Conservation (phyloP, 805 yeast genomes). For the Schizosaccharomyces octosporus region DNA sequence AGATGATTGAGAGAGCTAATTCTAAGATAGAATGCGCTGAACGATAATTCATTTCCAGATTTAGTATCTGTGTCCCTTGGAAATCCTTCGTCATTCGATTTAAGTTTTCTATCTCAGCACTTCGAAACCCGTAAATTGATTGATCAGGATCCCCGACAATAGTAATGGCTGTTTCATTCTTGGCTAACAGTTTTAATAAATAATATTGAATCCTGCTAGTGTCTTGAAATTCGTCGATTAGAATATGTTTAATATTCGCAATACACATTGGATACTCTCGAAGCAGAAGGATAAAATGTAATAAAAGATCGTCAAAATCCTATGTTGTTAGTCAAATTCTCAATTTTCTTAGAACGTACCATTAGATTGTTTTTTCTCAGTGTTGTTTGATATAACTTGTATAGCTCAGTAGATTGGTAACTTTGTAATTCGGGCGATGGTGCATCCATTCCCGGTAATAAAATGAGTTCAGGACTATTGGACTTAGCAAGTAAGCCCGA, state of each 20-base stretch:
- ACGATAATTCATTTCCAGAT: slow-evolving; percentile 50
- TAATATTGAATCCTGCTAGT: slow-evolving; percentile 57
- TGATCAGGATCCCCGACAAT: slow-evolving; percentile 95
- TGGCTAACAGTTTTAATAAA: slow-evolving; percentile 31
- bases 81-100: slow-evolving; percentile 20
- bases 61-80: slow-evolving; percentile 13
- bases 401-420: slow-evolving; percentile 10
- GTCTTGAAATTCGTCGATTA: slow-evolving; percentile 90
- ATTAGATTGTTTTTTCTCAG: slow-evolving; percentile 13
- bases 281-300: slow-evolving; percentile 29
- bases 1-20: slow-evolving; percentile 40
- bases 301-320: slow-evolving; percentile 61
- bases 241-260: slow-evolving; percentile 34
- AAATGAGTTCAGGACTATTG: neutral
- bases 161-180: slow-evolving; percentile 33
- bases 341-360: neutral
- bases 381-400: slow-evolving; percentile 26
- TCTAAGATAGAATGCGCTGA: slow-evolving; percentile 45
- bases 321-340: slow-evolving; percentile 1
- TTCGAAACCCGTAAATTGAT: slow-evolving; percentile 70
- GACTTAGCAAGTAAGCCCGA: neutral
- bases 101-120: slow-evolving; percentile 51
- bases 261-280: slow-evolving; percentile 21
- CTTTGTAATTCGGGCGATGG: neutral
- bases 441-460: neutral